These are phyloP conservation scores for Paramecium bursaria DNA, from an alignment of 73 alveolate species.

Conservation along the genomic window DNA sequence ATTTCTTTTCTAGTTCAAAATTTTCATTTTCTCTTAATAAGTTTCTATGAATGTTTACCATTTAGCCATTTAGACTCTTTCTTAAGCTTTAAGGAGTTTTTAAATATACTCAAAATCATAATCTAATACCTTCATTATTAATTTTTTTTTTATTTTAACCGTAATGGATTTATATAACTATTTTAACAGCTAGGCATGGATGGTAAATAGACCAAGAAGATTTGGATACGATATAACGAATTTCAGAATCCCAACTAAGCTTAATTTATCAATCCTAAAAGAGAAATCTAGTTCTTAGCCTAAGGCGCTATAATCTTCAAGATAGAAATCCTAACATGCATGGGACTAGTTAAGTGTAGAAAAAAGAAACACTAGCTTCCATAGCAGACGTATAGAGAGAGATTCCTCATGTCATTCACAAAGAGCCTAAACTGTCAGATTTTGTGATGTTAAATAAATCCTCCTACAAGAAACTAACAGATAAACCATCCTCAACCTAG, in stretches of 20 bases:
- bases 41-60: not conserved
- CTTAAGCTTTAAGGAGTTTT: not conserved
- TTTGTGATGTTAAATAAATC: conserved; percentile 42
- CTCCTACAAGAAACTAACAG: conserved; percentile 19
- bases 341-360: conserved; percentile 34
- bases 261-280: conserved; percentile 9
- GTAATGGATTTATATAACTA: conserved; percentile 30
- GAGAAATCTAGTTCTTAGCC: not conserved
- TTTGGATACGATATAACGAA: conserved; percentile 55
- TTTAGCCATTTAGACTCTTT: not conserved
- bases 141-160: conserved; percentile 30
- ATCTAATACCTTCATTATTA: too few species aligned
- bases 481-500: conserved; percentile 34
- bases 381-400: not conserved
- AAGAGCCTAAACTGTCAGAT: conserved; percentile 23
- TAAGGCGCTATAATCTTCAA: not conserved
- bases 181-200: not conserved
- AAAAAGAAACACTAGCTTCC: not conserved
- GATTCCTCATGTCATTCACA: conserved; percentile 1
- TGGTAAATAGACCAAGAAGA: conserved; percentile 13
- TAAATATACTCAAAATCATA: not conserved
- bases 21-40: not conserved
- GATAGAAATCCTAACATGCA: conserved; percentile 54
- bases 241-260: not conserved
- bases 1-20: too few species aligned